A percentile compares a stretch with the other conserved stretches of the same genome.
phyloP scores from a whole-genome alignment of 163 green algal genomes.

The Chlamydomonas reinhardtii region DNA sequence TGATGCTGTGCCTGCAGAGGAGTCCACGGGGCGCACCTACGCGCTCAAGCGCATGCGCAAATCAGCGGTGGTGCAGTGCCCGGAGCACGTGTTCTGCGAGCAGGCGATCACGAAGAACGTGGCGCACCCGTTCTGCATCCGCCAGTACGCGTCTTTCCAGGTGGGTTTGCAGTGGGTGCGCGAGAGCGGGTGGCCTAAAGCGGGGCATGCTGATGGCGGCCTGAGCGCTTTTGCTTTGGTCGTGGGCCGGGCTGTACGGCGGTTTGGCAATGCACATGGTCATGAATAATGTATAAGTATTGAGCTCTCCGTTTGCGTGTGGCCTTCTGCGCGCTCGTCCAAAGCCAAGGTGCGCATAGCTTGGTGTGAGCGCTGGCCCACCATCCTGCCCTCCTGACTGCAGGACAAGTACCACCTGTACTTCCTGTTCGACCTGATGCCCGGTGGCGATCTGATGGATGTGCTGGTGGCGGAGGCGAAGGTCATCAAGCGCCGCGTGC shows the following conservation, averaged over 20 bases:
- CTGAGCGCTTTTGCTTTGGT: no score
- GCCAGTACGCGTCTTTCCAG: slow-evolving; percentile 96
- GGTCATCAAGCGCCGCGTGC: slow-evolving; percentile 85
- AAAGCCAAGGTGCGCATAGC: no score
- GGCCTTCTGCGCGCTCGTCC: no score
- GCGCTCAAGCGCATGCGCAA: slow-evolving; percentile 98
- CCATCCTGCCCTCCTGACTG: neutral
- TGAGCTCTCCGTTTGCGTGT: no score
- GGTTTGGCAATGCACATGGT: no score
- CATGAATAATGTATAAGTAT: no score
- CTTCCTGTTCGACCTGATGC: slow-evolving; percentile 94
- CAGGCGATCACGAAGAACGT: slow-evolving; percentile 94
- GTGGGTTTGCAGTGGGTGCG: neutral
- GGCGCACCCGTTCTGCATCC: slow-evolving; percentile 96
- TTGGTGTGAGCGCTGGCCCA: no score
- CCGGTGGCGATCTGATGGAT: slow-evolving; percentile 94
- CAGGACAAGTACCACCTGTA: slow-evolving; percentile 94
- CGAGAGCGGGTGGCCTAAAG: no score
- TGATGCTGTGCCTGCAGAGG: slow-evolving; percentile 69
- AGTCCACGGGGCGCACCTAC: slow-evolving; percentile 86
- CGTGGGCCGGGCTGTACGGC: no score
- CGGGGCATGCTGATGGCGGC: no score
- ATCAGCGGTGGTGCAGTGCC: slow-evolving; percentile 90
- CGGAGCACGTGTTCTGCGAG: slow-evolving; percentile 97
- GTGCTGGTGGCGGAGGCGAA: slow-evolving; percentile 93